Percentiles rank a stretch among this genome's conserved stretches.
Conservation (phyloP, 2,329 filamentous ascomycete genomes). For the Simplicillium sp. region DNA sequence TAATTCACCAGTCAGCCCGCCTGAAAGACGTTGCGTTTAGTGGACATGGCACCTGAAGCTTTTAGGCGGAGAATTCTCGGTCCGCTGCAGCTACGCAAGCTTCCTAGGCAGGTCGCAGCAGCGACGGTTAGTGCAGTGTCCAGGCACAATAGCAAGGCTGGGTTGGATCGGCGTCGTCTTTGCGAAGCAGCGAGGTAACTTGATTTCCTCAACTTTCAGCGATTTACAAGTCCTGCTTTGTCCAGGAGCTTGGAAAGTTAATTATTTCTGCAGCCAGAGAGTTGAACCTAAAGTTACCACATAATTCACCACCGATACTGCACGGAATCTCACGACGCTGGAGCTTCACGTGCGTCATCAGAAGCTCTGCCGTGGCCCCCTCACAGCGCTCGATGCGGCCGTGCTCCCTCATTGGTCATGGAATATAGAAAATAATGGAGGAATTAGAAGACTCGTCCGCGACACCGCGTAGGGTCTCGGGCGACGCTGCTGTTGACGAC, state of each 20-base stretch:
- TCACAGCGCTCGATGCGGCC: no score
- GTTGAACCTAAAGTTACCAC: no score
- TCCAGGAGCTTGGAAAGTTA: no score
- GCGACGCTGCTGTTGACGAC: not conserved
- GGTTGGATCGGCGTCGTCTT: not conserved
- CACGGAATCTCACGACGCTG: no score
- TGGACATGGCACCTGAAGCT: not conserved
- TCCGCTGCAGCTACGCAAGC: not conserved
- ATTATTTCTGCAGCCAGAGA: no score
- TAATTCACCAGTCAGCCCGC: not conserved
- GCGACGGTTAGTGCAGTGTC: not conserved
- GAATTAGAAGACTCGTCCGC: conserved; percentile 40
- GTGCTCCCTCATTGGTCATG: not conserved
- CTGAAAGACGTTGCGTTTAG: not conserved
- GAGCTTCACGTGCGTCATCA: no score
- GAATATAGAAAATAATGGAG: not conserved
- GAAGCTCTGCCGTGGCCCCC: no score
- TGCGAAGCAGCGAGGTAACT: no score
- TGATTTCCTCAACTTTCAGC: no score
- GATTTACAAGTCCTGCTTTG: no score
- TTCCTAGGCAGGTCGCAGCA: not conserved
- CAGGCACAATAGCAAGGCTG: not conserved
- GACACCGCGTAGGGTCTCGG: conserved; percentile 44
- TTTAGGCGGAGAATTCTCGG: conserved; percentile 5
- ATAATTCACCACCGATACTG: no score